Evolutionary conservation across 176 grass and related monocot species (phyloP).

Genomic region (Musa acuminata): DNA sequence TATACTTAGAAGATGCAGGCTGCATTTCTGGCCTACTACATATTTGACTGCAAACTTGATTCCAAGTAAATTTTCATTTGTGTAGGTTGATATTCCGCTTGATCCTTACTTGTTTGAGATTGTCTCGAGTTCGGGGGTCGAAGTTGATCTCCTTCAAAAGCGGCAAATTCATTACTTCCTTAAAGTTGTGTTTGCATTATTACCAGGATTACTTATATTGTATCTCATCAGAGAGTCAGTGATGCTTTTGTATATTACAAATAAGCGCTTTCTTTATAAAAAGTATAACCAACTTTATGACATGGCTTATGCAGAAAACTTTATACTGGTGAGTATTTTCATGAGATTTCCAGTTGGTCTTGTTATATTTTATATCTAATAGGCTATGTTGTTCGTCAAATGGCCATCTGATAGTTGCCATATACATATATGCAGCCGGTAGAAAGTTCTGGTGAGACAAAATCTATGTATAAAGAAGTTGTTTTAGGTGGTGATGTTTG

Average conservation of each 20-base stretch:
- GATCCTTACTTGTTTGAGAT: constrained; percentile 30
- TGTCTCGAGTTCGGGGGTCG: constrained; percentile 24
- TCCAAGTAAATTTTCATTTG: constrained; percentile 1
- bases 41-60: constrained; percentile 4
- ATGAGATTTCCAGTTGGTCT: background rate
- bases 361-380: background rate
- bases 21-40: background rate
- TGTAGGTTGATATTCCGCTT: constrained; percentile 25
- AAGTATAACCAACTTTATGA: constrained; percentile 28
- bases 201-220: constrained; percentile 31
- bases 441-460: constrained; percentile 12
- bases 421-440: constrained; percentile 11
- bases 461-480: constrained; percentile 32
- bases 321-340: constrained; percentile 22
- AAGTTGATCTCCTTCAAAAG: constrained; percentile 39
- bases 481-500: constrained; percentile 36
- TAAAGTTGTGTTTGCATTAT: constrained; percentile 30
- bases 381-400: constrained; percentile 3
- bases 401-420: background rate
- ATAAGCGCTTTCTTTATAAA: constrained; percentile 23
- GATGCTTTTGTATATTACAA: constrained; percentile 30
- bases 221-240: constrained; percentile 29
- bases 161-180: constrained; percentile 25
- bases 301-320: constrained; percentile 31
- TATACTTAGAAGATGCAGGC: background rate